Evolutionary conservation across 805 yeast genomes (phyloP).

Genomic region (Kluyveromyces wickerhamii): DNA sequence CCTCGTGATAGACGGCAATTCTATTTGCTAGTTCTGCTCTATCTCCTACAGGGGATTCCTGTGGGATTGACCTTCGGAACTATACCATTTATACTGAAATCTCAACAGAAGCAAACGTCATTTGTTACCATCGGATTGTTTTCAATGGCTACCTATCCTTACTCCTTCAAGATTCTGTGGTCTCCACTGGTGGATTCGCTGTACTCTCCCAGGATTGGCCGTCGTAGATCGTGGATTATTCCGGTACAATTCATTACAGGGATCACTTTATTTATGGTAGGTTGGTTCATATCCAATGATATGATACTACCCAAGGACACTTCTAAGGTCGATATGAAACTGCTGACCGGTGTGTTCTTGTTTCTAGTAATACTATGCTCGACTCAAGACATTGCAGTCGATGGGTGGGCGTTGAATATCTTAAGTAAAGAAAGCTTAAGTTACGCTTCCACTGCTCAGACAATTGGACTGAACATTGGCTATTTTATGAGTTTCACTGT

Average conservation of each 20-base stretch:
- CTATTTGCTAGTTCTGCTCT: conserved; percentile 59
- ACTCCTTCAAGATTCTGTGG: conserved; percentile 87
- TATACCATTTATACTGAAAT: conserved; percentile 80
- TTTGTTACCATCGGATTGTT: conserved; percentile 89
- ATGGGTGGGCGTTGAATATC: conserved; percentile 96
- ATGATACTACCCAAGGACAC: conserved; percentile 33
- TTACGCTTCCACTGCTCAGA: conserved; percentile 95
- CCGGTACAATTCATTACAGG: conserved; percentile 87
- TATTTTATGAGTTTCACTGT: conserved; percentile 88
- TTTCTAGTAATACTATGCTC: conserved; percentile 81
- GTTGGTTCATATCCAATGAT: conserved; percentile 40
- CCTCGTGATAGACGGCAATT: conserved; percentile 65
- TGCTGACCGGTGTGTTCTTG: conserved; percentile 65
- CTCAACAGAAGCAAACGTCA: conserved; percentile 48
- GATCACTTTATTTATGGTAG: conserved; percentile 54
- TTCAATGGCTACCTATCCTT: conserved; percentile 89
- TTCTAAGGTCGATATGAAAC: conserved; percentile 8
- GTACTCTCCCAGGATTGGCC: conserved; percentile 58
- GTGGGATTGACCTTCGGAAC: conserved; percentile 95
- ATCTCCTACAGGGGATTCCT: conserved; percentile 91
- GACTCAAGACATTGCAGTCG: conserved; percentile 97
- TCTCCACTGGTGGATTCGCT: conserved; percentile 92
- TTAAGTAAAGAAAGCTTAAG: conserved; percentile 70
- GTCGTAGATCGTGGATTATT: conserved; percentile 88
- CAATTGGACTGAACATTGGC: conserved; percentile 89